Base-by-base conservation (phyloP, 257 asterid genomes). In the Anisodus acutangulus region DNA sequence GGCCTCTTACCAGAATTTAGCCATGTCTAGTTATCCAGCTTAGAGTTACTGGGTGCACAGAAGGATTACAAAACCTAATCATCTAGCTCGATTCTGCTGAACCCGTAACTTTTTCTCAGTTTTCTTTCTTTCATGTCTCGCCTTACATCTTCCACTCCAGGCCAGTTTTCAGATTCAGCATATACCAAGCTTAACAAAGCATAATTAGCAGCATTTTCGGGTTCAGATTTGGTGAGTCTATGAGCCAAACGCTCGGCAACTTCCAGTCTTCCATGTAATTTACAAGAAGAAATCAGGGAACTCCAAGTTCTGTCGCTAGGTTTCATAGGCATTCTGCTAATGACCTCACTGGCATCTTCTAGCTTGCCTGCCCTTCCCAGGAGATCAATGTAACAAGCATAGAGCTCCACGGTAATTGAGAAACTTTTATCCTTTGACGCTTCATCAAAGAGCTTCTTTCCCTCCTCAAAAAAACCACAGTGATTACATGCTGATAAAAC, bases 301-400 rank as follows among this genome's bases (percentile, higher is more conserved):
- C 87, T 92, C 93, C 90, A 92, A 3, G 92, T 87, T 76, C 86
- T 85, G 3, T 90, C 67, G 66, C 85, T 86, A 9, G 90, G 89
- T 82, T 78, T 71, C 84, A 82, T 62, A 10, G 87, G 89, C 97
- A 93, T 92, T 84, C 76, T 67, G 53, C 86, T 11, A 76, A 92
- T 76, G 39, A 90, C 85, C 62, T 90, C 90, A 60, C 87, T 87
- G 3, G 97, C 98, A 51, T 84, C 92, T 81, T 91, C 87, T 4
- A 93, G 66, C 89, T 85, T 85, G 83, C 97, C 98, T 8, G 93
- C 97, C 84, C 96, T 90, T 10, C 95, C 94, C 49, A 93, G 97
- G 71, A 94, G 93, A 81, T 91, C 97, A 41, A 93, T 53, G 70
- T 85, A 90, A 86, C 97, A 93, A 58, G 94, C 91, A 83, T 93